Evolutionary conservation across 108 stramenopile genomes (phyloP), one percentile per base, ranked within the genome.

Genomic region (Aurantiochytrium sp.): DNA sequence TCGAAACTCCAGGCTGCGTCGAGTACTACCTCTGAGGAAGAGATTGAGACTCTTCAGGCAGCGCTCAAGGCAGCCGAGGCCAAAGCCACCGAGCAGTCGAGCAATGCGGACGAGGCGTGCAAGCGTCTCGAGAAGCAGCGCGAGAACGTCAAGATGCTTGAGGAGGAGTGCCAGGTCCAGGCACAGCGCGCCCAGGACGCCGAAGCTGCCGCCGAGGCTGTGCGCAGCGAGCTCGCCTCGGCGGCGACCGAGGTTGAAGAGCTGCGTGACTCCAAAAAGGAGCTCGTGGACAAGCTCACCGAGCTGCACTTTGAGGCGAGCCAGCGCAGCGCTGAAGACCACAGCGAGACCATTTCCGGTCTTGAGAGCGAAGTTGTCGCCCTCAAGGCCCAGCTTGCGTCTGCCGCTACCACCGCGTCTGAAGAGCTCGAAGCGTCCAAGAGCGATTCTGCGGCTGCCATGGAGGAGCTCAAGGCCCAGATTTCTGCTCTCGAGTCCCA

Each of bases 111-210:
- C 39, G 73, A 81, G 24, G 39, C 45, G 12, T 24, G 45, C 39
- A 81, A 81, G 24, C 39, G 73, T 24, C 73, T 81, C 24, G 73
- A 81, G 3, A 81, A 48, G 45, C 73, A 81, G 59, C 59, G 59
- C 19, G 59, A 65, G 2, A 65, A 65, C 24, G 34, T 65, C 10
- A 65, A 65, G 24, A 65, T 65, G 59, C 15, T 65, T 10, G 22
- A 65, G 19, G 59, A 65, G 1, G 59, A 65, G 59, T 65, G 59
- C 34, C 8, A 34, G 32, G 27, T 65, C 32, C 59, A 65, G 59
- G 34, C 32, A 10, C 59, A 65, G 59, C 27, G 27, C 12, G 59
- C 59, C 19, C 59, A 34, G 59, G 59, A 65, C 12, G 15, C 19
- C 34, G 59, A 65, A 65, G 24, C 27, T 8, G 59, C 59, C 32